phyloP scores from a whole-genome alignment of 805 yeast species.

The Priceomyces medius region DNA sequence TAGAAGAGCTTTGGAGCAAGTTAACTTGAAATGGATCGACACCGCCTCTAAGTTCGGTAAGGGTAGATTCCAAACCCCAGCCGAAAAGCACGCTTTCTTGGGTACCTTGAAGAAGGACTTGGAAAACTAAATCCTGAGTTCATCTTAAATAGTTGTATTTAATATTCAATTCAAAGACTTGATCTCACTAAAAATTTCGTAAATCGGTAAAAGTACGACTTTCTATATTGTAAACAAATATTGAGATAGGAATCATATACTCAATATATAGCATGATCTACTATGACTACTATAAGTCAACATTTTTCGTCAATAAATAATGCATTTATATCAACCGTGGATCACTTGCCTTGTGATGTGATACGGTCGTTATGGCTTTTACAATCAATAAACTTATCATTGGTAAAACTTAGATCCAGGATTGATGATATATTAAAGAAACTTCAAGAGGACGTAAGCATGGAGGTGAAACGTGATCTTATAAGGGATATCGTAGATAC shows the following conservation, averaged over 20 bases:
- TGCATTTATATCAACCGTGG: constrained; percentile 41
- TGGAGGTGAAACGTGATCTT: constrained; percentile 2
- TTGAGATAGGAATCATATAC: too few relatives aligned
- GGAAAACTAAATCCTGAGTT: constrained; percentile 35
- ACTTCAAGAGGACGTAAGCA: constrained; percentile 7
- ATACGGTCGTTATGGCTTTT: constrained; percentile 44
- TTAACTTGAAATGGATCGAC: constrained; percentile 98
- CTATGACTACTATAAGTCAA: constrained; percentile 15
- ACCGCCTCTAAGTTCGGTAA: constrained; percentile 99
- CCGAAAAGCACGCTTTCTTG: constrained; percentile 99
- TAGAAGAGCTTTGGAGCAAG: constrained; percentile 96
- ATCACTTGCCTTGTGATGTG: constrained; percentile 44
- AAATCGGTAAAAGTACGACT: too few relatives aligned
- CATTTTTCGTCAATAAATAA: constrained; percentile 31
- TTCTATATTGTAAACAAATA: too few relatives aligned
- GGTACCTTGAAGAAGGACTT: constrained; percentile 99
- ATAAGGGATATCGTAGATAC: constrained; percentile 9
- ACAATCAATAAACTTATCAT: constrained; percentile 34
- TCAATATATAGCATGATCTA: too few relatives aligned
- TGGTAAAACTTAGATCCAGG: constrained; percentile 20
- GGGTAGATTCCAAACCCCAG: constrained; percentile 99
- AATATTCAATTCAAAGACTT: not conserved
- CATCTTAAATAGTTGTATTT: constrained; percentile 1
- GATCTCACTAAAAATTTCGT: not conserved
- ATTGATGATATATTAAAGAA: constrained; percentile 17